Evolutionary conservation across 2,329 filamentous ascomycete species (phyloP).

Genomic region (Arthrobotrys musiformis): DNA sequence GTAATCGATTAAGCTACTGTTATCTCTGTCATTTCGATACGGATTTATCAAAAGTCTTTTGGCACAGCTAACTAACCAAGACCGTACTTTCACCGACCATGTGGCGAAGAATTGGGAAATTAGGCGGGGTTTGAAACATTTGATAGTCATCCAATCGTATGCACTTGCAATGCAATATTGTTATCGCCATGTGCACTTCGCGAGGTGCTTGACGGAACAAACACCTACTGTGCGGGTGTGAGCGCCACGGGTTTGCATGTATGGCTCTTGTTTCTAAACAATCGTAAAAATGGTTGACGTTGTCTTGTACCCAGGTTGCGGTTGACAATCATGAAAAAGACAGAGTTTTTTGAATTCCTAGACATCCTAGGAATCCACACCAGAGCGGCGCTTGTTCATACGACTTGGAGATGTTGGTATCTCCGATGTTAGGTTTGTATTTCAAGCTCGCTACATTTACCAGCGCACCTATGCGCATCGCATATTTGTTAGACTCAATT

Average conservation of each 20-base stretch:
- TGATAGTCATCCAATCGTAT: neutral
- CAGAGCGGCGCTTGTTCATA: slow-evolving; percentile 11
- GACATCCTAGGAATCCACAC: neutral
- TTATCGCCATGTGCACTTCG: neutral
- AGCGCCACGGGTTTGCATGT: neutral
- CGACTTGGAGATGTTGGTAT: neutral
- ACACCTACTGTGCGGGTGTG: no score
- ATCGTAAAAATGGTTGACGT: no score
- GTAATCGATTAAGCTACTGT: no score
- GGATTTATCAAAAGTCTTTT: neutral
- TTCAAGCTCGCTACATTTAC: no score
- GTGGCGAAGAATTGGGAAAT: neutral
- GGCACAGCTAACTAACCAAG: no score
- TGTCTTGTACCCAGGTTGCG: no score
- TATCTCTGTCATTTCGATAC: neutral
- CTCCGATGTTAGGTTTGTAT: no score
- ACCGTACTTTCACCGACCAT: no score
- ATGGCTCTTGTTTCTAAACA: neutral
- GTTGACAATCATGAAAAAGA: no score
- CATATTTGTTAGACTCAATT: neutral
- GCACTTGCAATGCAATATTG: no score
- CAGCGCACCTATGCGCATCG: no score
- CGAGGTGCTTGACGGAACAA: slow-evolving; percentile 14
- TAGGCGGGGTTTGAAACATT: neutral
- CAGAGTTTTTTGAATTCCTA: neutral